Evolutionary conservation across 495 filamentous ascomycete species (phyloP), one percentile per base, ranked within the genome.

Genomic region (Cercophora sp.): DNA sequence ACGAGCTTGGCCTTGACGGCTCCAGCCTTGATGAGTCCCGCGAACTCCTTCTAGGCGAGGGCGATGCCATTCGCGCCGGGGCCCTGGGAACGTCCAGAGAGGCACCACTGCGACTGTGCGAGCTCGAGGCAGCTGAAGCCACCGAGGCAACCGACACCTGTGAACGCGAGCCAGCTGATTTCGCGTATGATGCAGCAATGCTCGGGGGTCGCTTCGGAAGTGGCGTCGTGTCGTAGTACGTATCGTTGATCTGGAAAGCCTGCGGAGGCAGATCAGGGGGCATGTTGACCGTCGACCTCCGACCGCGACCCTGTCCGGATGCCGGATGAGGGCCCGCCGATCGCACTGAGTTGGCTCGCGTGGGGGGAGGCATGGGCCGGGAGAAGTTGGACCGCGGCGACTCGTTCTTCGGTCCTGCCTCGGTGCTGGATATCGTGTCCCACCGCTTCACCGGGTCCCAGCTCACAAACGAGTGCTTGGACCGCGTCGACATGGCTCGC

Each of bases 181-280:
- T 43, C 18, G 43, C 44, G n/a, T 42, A 32, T 8, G 22, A 11
- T 5, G 44, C 6, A 8, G n/a, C 15, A 19, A 32, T 48, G 34
- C 20, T 42, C 5, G 32, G 32, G 6, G 41, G 11, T 11, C 22
- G 19, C 8, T 26, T 27, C 4, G 56, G 57, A 4, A 59, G 43
- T 15, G 57, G 57, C 9, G 57, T 59, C 2, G 57, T 59, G 43
- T 59, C 57, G 39, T 59, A 59, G 47, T 53, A 59, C 8, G 57
- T 43, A 9, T 51, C 43, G 27, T 59, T 46, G 52, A 56, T 49
- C 43, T 56, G 52, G 48, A 48, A 52, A 4, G 39, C 36, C 10
- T 22, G 37, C 10, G 36, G 36, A 20, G 48, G 48, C 22, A 34
- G n/a, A 11, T 24, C 25, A 19, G 20, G 25, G 8, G n/a, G 15